Percentiles rank a stretch among this genome's conserved stretches.
Evolutionary conservation across 257 asterid species (phyloP).

Genomic region (Fraxinus cuspidata): DNA sequence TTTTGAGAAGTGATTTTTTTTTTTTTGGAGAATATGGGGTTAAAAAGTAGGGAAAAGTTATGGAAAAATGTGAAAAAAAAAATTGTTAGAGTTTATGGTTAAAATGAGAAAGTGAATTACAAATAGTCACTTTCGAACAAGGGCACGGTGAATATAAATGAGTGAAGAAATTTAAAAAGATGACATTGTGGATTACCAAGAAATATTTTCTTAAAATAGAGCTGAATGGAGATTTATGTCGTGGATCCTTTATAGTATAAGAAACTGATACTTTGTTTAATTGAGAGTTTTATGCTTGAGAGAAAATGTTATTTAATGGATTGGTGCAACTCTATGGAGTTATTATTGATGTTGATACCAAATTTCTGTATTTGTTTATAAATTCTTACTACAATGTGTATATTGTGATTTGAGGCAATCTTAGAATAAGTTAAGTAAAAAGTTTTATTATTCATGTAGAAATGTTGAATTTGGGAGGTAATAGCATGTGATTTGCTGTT

Average conservation of each 20-base stretch:
- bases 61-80: no score
- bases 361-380: background rate
- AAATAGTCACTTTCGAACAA: no score
- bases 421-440: background rate
- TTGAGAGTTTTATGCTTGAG: background rate
- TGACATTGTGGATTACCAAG: background rate
- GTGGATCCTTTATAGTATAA: background rate
- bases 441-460: background rate
- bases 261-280: background rate
- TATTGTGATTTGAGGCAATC: background rate
- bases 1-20: background rate
- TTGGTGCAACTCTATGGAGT: background rate
- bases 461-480: conserved; percentile 4
- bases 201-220: conserved; percentile 8
- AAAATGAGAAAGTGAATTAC: no score
- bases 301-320: conserved; percentile 1
- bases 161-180: background rate
- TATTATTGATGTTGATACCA: background rate
- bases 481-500: background rate
- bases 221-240: background rate
- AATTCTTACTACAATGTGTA: background rate
- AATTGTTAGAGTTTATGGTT: no score
- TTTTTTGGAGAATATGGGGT: no score
- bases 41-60: no score
- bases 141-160: background rate